Base-by-base conservation (phyloP, 352 stramenopile species). In the Pythium folliculosum region DNA sequence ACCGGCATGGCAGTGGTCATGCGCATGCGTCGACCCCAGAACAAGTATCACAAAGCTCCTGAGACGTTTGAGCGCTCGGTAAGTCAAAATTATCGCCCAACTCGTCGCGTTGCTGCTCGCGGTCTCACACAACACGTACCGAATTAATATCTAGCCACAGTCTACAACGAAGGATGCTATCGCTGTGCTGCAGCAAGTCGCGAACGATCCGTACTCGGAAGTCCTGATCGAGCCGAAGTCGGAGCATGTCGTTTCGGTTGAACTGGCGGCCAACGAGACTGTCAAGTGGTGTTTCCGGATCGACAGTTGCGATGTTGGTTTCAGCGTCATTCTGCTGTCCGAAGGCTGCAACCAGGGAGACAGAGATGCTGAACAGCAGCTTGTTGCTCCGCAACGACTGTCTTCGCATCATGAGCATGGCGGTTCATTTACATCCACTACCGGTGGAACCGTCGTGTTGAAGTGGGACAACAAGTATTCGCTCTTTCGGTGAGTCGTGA, bases 401-500 rank as follows among this genome's bases (percentile, higher is more conserved):
- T 50, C 38, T 2, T 62, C 55, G 5, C 22, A 62, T 7, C 40
- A 44, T 21, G 55, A 62, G 44, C 40, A 63, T 40, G 51, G 25
- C 10, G 80, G 77, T 22, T 71, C 56, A 7, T 91, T 84, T 44
- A 54, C 69, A 27, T 51, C 81, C 21, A 43, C 53, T 10, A 66
- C 3, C 35, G 50, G 68, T 9, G 78, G 82, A 3, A 91, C 77
- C 8, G 61, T 88, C 49, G 62, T 83, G 23, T 75, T 88, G 55
- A 89, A 66, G 23, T 91, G 82, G 82, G 76, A 89, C 61, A 91
- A 91, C 62, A 77, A 65, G 8, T 88, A 81, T 54, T 91, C 82
- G 0, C 52, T 75, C 16, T 70, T 88, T 43, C 76, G 80, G 82
- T 91, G 66, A 47, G 40, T 47, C 40, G 4, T n/a, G 9, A 12